These are phyloP conservation scores for Paramecium sexaurelia DNA, from an alignment of 73 alveolate species.

Conservation along the genomic window DNA sequence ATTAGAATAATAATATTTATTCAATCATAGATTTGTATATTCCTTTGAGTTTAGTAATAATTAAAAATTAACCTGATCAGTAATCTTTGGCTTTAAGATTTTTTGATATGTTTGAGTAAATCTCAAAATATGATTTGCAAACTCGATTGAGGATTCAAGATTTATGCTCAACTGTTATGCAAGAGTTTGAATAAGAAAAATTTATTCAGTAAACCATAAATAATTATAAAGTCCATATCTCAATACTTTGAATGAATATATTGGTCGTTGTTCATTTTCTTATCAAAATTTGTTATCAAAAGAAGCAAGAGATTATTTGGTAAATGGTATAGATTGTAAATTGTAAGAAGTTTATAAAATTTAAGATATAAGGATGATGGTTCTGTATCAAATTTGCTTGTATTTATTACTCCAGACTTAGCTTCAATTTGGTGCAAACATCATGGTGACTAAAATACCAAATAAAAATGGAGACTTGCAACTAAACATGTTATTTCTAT, in stretches of 20 bases:
- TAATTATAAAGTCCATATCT: not conserved
- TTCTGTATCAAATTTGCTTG: not conserved
- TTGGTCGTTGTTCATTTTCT: not conserved
- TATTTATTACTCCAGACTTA: not conserved
- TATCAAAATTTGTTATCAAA: not conserved
- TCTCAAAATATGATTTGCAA: not conserved
- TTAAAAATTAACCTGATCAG: not conserved
- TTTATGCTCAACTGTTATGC: not conserved
- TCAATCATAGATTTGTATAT: not conserved
- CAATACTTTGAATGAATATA: constrained; percentile 1
- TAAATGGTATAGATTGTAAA: not conserved
- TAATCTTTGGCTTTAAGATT: not conserved
- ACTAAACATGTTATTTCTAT: not conserved
- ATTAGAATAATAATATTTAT: not conserved
- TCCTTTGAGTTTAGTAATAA: not conserved
- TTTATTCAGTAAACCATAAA: not conserved
- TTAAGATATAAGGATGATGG: constrained; percentile 4
- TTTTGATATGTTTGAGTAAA: not conserved
- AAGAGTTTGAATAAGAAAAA: not conserved
- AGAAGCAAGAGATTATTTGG: constrained; percentile 34
- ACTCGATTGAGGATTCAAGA: not conserved
- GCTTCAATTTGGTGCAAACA: constrained; percentile 20
- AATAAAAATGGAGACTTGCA: constrained; percentile 29
- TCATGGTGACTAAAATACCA: constrained; percentile 10
- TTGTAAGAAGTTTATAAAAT: not conserved